These are phyloP conservation scores for Nannizziopsis arthrosporioides DNA, from an alignment of 2,329 filamentous ascomycete genomes.

Conservation along the genomic window DNA sequence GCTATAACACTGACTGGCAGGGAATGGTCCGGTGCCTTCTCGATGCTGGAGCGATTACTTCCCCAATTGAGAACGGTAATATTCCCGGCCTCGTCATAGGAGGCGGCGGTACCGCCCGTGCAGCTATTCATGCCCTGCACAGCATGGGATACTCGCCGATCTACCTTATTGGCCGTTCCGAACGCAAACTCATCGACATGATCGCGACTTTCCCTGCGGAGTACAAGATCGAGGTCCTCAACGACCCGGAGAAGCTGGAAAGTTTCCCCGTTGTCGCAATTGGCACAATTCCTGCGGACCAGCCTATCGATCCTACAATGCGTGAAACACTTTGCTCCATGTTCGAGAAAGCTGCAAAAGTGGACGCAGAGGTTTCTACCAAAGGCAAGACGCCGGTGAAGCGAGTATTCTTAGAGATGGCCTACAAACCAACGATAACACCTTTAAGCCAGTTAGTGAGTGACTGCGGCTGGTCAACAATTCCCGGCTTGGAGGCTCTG, in stretches of 20 bases:
- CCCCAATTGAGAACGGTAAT: conserved; percentile 25
- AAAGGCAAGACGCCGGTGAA: conserved; percentile 31
- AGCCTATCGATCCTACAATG: conserved; percentile 63
- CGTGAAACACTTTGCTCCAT: conserved; percentile 51
- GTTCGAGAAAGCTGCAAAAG: conserved; percentile 15
- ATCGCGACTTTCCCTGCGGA: conserved; percentile 58
- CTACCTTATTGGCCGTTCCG: conserved; percentile 71
- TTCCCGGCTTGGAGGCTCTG: conserved; percentile 80
- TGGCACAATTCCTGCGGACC: conserved; percentile 82
- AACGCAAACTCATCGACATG: conserved; percentile 55
- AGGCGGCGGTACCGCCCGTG: conserved; percentile 81
- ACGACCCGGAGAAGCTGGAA: conserved; percentile 41
- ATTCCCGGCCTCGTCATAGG: conserved; percentile 69
- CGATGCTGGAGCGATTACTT: conserved; percentile 54
- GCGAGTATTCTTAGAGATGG: conserved; percentile 75
- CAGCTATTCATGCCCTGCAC: conserved; percentile 78
- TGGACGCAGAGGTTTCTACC: conserved; percentile 31
- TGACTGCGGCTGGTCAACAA: conserved; percentile 65
- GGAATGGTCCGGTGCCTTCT: conserved; percentile 76
- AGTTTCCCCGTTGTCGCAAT: conserved; percentile 59
- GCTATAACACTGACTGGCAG: conserved; percentile 91
- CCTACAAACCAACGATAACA: conserved; percentile 80
- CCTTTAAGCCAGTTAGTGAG: conserved; percentile 73
- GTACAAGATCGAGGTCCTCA: conserved; percentile 59
- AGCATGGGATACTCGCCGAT: conserved; percentile 74